Evolutionary conservation across 108 stramenopile species (phyloP).

Genomic region (Stephanodiscus minutulus): DNA sequence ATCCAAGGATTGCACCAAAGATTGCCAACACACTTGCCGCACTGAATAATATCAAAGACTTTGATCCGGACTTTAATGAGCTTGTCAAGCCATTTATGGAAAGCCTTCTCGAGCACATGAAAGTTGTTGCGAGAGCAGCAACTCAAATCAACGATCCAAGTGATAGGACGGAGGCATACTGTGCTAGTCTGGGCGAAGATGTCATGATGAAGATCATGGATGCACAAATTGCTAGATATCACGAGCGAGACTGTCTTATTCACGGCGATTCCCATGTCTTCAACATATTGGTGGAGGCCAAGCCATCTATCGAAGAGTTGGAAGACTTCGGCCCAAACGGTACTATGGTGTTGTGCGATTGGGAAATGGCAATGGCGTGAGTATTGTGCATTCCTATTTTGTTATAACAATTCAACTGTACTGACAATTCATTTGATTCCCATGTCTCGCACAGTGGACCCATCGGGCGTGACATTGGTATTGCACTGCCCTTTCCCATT

Average conservation of each 20-base stretch:
- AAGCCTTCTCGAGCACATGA: constrained; percentile 13
- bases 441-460: constrained; percentile 16
- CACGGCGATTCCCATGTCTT: constrained; percentile 60
- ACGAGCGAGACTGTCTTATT: constrained; percentile 37
- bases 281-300: constrained; percentile 64
- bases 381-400: background rate
- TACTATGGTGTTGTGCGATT: constrained; percentile 44
- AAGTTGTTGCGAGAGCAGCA: constrained; percentile 7
- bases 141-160: constrained; percentile 3
- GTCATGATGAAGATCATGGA: constrained; percentile 29
- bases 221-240: constrained; percentile 14
- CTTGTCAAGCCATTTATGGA: constrained; percentile 27
- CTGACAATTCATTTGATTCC: background rate
- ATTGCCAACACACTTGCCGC: constrained; percentile 48
- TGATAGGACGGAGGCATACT: constrained; percentile 33
- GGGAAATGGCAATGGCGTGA: constrained; percentile 37
- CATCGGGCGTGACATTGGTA: constrained; percentile 37
- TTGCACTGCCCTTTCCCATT: constrained; percentile 31
- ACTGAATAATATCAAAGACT: constrained; percentile 40
- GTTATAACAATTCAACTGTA: background rate
- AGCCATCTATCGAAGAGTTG: constrained; percentile 31
- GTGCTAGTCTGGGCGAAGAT: constrained; percentile 11
- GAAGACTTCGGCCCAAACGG: constrained; percentile 39
- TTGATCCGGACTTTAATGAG: constrained; percentile 49
- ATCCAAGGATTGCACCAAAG: constrained; percentile 48